Percentiles rank a stretch among this genome's conserved stretches.
Conservation (phyloP, 805 yeast genomes). For the Candida bentonensis region DNA sequence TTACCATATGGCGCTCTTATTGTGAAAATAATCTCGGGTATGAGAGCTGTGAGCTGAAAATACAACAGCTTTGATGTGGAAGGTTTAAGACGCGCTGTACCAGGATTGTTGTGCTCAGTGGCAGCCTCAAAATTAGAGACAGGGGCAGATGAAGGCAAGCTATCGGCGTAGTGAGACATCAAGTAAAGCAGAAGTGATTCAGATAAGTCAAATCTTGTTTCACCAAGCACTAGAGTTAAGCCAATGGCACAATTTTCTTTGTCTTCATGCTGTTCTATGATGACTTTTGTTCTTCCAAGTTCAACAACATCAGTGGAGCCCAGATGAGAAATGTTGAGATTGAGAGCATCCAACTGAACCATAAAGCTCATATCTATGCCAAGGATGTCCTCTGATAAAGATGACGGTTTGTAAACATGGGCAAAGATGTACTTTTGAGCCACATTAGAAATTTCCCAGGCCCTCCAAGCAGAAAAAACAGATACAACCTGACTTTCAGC, state of each 20-base stretch:
- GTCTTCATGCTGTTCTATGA: background rate
- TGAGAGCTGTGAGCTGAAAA: too few relatives aligned
- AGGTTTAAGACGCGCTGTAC: too few relatives aligned
- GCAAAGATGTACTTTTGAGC: background rate
- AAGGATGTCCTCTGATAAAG: background rate
- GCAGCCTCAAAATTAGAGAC: too few relatives aligned
- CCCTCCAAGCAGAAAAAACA: background rate
- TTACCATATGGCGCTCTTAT: too few relatives aligned
- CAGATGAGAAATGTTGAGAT: background rate
- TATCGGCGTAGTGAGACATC: too few relatives aligned
- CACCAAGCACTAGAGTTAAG: background rate
- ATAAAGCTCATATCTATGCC: background rate
- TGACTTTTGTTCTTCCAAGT: background rate
- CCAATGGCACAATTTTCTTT: background rate
- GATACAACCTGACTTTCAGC: background rate
- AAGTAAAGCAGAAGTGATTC: too few relatives aligned
- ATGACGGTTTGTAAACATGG: background rate
- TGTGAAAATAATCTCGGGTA: too few relatives aligned
- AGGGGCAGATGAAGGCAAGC: too few relatives aligned
- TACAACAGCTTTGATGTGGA: too few relatives aligned
- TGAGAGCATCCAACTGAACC: background rate
- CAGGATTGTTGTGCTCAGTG: too few relatives aligned
- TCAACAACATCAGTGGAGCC: background rate
- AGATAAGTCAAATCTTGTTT: background rate
- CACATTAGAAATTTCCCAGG: slow-evolving; percentile 1